Base-by-base conservation (phyloP, 345 rosid genomes). In the Brassica incana region DNA sequence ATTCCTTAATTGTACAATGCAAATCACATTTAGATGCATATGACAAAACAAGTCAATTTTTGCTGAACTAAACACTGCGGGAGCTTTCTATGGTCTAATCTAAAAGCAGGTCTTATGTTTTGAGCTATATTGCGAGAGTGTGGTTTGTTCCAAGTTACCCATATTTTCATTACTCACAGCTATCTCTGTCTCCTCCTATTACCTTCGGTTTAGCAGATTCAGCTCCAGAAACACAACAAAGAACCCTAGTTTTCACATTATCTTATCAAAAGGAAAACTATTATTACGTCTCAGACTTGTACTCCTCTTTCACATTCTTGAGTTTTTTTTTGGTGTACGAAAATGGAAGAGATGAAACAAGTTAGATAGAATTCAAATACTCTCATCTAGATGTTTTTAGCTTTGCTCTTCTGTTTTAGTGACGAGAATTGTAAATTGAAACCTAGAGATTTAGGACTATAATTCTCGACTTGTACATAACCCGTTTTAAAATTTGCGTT, bases 201-300 rank as follows among this genome's bases (percentile, higher is more conserved):
- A 69, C 69, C 45, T 45, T 45, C 36, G 0, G 32, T 30, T 67
- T 59, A 32, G 54, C 74, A 71, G 71, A 71, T 77, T 77, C 71
- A 64, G 52, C 71, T 77, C 59, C 27, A 56, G 12, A 20, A 58
- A 58, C 63, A 20, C 63, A 58, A 8, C 12, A 10, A 63, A 78
- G 77, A 78, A 78, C 81, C 77, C 77, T 78, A 78, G 4, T 15
- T 71, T 45, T 77, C 74, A 20, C 64, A 63, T 15, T 71, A 45
- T 77, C 74, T 8, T 54, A 63, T 16, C 72, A 50, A 35, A 35
- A 25, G 66, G 18, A 74, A 62, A 45, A 35, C 5, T 25, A 5
- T 7, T 5, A 25, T 67, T 68, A 68, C 79, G 23, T 38, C 20
- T 68, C 5, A 69, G 25, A 29, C 4, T 69, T 18, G 14, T 23